Conservation (phyloP, 75 land plant genomes). For the Pinus tabuliformis region DNA sequence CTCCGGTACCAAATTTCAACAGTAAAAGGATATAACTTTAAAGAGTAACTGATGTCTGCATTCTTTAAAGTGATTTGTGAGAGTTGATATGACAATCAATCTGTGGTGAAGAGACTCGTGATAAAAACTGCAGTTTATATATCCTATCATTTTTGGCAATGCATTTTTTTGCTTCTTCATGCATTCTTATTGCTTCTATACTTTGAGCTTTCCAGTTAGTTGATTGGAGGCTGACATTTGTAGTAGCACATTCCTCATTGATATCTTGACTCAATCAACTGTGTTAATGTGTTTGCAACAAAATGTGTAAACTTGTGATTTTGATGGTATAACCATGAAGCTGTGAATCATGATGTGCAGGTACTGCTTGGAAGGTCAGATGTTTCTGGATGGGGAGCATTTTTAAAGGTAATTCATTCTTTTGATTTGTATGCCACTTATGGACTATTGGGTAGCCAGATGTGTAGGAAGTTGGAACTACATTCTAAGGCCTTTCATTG, state of each 20-base stretch:
- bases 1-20: no score
- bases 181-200: background rate
- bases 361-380: conserved; percentile 96
- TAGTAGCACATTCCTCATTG: background rate
- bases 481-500: conserved; percentile 1
- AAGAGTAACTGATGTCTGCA: no score
- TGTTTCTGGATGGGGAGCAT: conserved; percentile 99
- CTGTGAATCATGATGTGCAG: conserved; percentile 27
- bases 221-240: background rate
- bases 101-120: no score
- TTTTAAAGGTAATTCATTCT: conserved; percentile 71
- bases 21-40: no score
- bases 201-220: background rate
- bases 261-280: background rate
- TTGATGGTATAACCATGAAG: background rate
- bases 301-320: background rate
- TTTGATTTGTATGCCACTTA: background rate
- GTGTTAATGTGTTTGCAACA: background rate
- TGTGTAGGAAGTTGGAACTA: background rate
- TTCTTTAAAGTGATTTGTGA: no score
- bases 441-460: background rate
- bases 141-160: background rate
- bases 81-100: no score
- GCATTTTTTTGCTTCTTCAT: background rate
- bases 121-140: no score